Evolutionary conservation across 441 rosid genomes (phyloP), one percentile per base, ranked within the genome.

Genomic region (Melastoma candidum): DNA sequence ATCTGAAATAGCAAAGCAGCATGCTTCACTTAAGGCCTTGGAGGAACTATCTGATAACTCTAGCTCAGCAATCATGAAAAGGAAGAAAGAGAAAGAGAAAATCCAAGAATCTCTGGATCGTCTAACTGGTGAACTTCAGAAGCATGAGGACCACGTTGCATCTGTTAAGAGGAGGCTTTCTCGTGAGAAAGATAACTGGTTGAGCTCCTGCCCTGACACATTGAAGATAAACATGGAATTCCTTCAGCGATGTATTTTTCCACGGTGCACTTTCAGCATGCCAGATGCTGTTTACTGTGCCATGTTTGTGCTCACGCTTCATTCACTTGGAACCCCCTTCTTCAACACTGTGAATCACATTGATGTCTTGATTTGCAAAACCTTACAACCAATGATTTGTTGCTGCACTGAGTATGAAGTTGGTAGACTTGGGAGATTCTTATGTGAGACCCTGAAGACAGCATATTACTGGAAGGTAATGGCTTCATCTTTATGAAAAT

Each of bases 261-360:
- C 99, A 17, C 98, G 99, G 32, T 95, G 99, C 71, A 95, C 96
- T 56, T 95, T 95, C 77, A 90, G 99, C 78, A 95, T 95, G 98
- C 96, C 97, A 46, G 99, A 95, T 81, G 96, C 98, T 45, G 95
- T 95, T 48, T 95, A 85, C 66, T 88, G 98, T 77, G 98, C 99
- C 25, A 84, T 84, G 96, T 95, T 95, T 77, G 98, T 95, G 44
- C 95, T 84, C 60, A 86, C 92, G 53, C 98, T 95, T 68, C 99
- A 95, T 72, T 86, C 95, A 53, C 90, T 95, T 56, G 98, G 99
- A 49, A 90, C 99, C 13, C 99, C 99, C 12, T 95, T 78, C 73
- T 95, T 95, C 67, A 95, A 90, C 76, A 95, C 99, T 9, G 99
- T 95, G 54, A 95, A 95, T 71, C 99, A 95, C 82, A 86, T 95